phyloP scores from a whole-genome alignment of 139 green algal genomes.

The Picochlorum sp. region DNA sequence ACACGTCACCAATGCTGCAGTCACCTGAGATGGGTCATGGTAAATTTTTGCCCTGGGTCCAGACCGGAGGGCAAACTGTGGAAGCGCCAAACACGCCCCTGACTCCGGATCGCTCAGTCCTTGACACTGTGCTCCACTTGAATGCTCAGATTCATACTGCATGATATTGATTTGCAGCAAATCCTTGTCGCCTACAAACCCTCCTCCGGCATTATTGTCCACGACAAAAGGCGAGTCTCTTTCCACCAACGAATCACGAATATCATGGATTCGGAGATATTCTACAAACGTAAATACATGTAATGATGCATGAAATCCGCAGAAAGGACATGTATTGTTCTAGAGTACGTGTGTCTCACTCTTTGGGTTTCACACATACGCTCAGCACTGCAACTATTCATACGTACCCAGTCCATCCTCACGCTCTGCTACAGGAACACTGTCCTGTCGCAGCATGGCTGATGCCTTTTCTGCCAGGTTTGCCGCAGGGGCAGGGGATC shows the following conservation, averaged over 20 bases:
- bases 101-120: constrained; percentile 3
- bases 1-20: constrained; percentile 85
- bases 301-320: too few relatives aligned
- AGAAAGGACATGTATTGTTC: background rate
- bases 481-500: too few relatives aligned
- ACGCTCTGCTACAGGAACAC: background rate
- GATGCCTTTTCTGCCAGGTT: too few relatives aligned
- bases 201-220: constrained; percentile 70
- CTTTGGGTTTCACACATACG: too few relatives aligned
- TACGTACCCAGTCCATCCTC: background rate
- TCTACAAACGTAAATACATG: background rate
- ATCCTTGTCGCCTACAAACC: constrained; percentile 68
- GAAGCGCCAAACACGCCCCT: constrained; percentile 47
- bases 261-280: constrained; percentile 6
- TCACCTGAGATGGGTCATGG: constrained; percentile 70
- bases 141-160: constrained; percentile 57
- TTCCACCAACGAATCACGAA: background rate
- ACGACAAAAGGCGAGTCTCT: constrained; percentile 55
- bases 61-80: constrained; percentile 63
- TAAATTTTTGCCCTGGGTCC: constrained; percentile 71
- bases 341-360: background rate
- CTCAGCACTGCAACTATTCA: too few relatives aligned
- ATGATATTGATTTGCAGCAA: constrained; percentile 61
- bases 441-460: background rate
- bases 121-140: constrained; percentile 39